Base-by-base conservation (phyloP, 2,329 filamentous ascomycete species). In the Nemania sp. region DNA sequence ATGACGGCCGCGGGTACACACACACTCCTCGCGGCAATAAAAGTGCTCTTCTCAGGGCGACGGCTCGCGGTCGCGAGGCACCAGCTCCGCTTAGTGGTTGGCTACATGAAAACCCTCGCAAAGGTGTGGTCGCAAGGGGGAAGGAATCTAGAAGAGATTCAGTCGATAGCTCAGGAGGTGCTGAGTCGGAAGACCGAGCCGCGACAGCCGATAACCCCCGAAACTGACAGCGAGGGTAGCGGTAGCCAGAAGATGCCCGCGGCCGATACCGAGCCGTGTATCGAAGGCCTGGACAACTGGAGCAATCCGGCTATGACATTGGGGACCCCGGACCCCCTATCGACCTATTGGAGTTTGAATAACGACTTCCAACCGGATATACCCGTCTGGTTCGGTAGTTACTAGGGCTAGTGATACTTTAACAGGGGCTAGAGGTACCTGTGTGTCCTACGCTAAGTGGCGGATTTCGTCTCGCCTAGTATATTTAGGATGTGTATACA, bases 101-200 rank as follows among this genome's bases (percentile, higher is more conserved):
- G 68, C n/a, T 72, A 68, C 57, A 68, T 72, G 11, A 60, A 54
- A 5, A 41, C 63, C 6, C 10, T 72, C 11, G 64, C 62, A 1
- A 64, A 64, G n/a, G 68, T 72, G 24, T 72, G 70, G 70, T 51
- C 61, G 24, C 70, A 72, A 20, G 70, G 68, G 7, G 45, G 51
- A 1, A 49, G 35, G n/a, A 72, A 70, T n/a, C 35, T 70, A 2
- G 65, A 65, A 6, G 70, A 72, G 54, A 64, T 70, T 13, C 64
- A 65, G n/a, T 18, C 18, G 7, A 68, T 70, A 53, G 70, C 70
- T 1, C 62, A 64, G 20, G 70, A 70, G 24, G 66, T 72, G n/a
- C 63, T 72, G 24, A 59, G 65, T 18, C 56, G 52, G 47, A 67
- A 54, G 52, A 62, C 47, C 1, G 59, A 55, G 3, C 18, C 54